A percentile compares a stretch with the other conserved stretches of the same genome.
Evolutionary conservation across 2,329 filamentous ascomycete genomes (phyloP).

Genomic region (Exophiala xenobiotica): DNA sequence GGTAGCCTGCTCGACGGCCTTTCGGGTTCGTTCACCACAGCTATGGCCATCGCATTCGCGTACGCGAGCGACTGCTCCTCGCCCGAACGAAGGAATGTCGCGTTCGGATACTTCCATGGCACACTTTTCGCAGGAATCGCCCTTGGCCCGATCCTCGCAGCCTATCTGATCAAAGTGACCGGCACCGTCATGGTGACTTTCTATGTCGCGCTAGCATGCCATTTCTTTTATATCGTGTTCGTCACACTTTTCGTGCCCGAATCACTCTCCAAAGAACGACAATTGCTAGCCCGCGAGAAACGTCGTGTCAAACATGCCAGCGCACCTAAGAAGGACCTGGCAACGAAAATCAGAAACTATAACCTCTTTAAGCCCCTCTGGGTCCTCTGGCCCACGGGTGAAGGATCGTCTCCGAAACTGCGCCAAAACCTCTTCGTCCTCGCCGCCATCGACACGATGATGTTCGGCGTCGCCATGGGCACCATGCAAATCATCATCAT

Average conservation of each 20-base stretch:
- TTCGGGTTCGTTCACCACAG: conserved; percentile 83
- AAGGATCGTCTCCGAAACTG: conserved; percentile 59
- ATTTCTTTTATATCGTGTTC: conserved; percentile 71
- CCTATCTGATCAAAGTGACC: conserved; percentile 73
- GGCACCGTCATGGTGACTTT: conserved; percentile 78
- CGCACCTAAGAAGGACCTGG: conserved; percentile 36
- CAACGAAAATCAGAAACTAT: conserved; percentile 47
- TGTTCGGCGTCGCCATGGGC: conserved; percentile 80
- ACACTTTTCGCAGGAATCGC: conserved; percentile 88
- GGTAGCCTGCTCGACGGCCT: conserved; percentile 78
- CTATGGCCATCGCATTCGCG: conserved; percentile 74
- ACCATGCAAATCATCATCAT: conserved; percentile 77
- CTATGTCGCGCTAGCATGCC: conserved; percentile 72
- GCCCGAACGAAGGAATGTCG: conserved; percentile 73
- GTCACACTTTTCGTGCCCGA: conserved; percentile 75
- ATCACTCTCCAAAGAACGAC: conserved; percentile 73
- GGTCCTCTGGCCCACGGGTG: conserved; percentile 72
- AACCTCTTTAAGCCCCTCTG: conserved; percentile 77
- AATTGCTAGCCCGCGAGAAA: conserved; percentile 68
- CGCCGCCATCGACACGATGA: conserved; percentile 74
- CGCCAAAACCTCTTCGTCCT: conserved; percentile 81
- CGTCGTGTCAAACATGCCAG: conserved; percentile 48
- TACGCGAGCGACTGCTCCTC: conserved; percentile 88
- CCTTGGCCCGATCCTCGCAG: conserved; percentile 77
- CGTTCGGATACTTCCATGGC: conserved; percentile 87